Evolutionary conservation across 2,329 filamentous ascomycete genomes (phyloP), one percentile per base, ranked within the genome.

Genomic region (Claviceps maximensis): DNA sequence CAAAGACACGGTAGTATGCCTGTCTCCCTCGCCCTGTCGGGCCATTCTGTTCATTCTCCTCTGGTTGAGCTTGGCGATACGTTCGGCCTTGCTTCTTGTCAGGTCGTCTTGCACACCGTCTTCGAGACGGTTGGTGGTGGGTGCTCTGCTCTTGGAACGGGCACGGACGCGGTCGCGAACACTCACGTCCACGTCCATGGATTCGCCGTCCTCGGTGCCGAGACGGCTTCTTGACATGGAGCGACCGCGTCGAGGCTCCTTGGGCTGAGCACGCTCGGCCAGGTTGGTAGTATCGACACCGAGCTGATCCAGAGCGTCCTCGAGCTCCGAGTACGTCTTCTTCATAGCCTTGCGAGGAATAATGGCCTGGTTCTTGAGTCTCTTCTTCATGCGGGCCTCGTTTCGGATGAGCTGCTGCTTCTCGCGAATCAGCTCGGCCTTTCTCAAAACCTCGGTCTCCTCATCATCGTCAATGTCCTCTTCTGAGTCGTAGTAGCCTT

Each of bases 21-120:
- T 83, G 77, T 98, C 93, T 57, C 86, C 90, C 75, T 98, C 93
- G 77, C 93, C 93, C 77, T 94, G 88, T 69, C 90, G 84, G 46
- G 93, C 93, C 86, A 94, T 93, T 59, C 91, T 82, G 76, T 98
- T 98, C 89, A 94, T 96, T 81, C 89, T 91, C 79, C 91, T 89
- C 83, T 98, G 94, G 63, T 84, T 79, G 67, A 98, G 73, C 79
- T 95, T 97, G 66, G 83, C 79, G 67, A 94, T 75, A 63, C 85
- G 83, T 70, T 95, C 90, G 40, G 88, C 89, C 79, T 91, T 94
- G 55, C 76, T 78, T 59, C 87, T 80, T 49, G 79, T 74, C 52
- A 67, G 70, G 58, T 82, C 79, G 65, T 87, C 80, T 55, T 76
- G 78, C 44, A 97, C 84, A 72, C 88, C 89, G 58, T 89, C 87